Evolutionary conservation across 768 basidiomycete genomes (phyloP), one percentile per base, ranked within the genome.

Genomic region (Leucogyrophana mollusca): DNA sequence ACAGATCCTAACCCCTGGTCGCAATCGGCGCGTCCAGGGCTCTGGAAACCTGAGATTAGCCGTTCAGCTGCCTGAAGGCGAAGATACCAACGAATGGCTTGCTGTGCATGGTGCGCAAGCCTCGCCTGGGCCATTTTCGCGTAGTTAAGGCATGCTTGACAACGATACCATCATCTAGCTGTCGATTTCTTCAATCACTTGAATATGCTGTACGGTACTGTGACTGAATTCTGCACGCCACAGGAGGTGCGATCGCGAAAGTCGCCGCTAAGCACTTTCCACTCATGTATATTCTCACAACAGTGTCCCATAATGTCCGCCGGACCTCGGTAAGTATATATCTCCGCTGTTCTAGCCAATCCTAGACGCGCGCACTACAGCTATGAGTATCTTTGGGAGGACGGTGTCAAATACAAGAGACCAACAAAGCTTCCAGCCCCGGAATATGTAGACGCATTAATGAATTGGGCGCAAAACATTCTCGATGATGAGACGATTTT

Each of bases 181-280:
- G 95, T 98, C 50, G 96, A 99, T 67, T 99, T 99, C 72, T 99
- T 98, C 78, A 99, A 98, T 62, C 96, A 99, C 62, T 70, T 99
- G 54, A 99, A 99, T 65, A 99, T 99, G 96, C 73, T 99, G 16
- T 99, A 98, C 59, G 96, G 95, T 9, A 96, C 94, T 9, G 84
- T 99, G 18, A 96, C 96, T 2, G 96, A 99, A 69, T 98, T 98
- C 62, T 99, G 96, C 67, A 97, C 90, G 14, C 79, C 86, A 9
- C 83, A 94, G 61, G 93, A 96, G 79, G 94, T 89, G 59, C 56
- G 77, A 62, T 25, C 21, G 14, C 4, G 36, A 42, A 35, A 35
- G 22, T 37, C 36, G 20, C 25, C 37, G 30, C 38, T 43, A 50
- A 43, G 11, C 38, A 25, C 43, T 41, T 44, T 36, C 34, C 41